Percentiles rank a stretch among this genome's conserved stretches.
Evolutionary conservation across 1,284 basidiomycete genomes (phyloP).

Genomic region (Farysia itapuensis): DNA sequence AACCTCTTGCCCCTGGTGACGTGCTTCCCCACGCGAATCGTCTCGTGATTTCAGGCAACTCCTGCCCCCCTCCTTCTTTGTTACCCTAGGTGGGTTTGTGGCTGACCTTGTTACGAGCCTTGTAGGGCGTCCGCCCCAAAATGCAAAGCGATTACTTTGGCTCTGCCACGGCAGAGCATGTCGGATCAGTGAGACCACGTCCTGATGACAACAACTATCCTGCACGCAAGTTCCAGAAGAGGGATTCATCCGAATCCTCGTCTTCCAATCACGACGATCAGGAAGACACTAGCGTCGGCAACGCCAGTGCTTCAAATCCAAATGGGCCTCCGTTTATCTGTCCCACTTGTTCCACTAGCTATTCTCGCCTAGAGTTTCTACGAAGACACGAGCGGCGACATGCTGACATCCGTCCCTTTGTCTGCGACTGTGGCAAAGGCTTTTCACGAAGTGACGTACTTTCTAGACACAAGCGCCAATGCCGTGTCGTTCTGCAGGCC

Average conservation of each 20-base stretch:
- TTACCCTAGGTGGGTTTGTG: too few species aligned
- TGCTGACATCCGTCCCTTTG: neutral
- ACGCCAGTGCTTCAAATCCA: slow-evolving; percentile 18
- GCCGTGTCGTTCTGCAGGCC: slow-evolving; percentile 42
- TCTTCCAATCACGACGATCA: slow-evolving; percentile 17
- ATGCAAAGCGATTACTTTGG: slow-evolving; percentile 31
- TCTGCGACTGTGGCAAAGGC: slow-evolving; percentile 54
- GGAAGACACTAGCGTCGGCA: slow-evolving; percentile 10
- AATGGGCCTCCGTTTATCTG: slow-evolving; percentile 56
- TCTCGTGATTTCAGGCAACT: too few species aligned
- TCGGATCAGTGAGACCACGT: slow-evolving; percentile 10
- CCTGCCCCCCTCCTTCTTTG: too few species aligned
- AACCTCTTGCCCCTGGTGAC: too few species aligned
- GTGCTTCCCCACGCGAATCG: too few species aligned
- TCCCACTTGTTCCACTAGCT: slow-evolving; percentile 56
- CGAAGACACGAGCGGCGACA: slow-evolving; percentile 56
- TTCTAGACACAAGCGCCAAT: slow-evolving; percentile 56
- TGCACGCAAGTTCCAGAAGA: slow-evolving; percentile 29
- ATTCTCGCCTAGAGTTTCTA: slow-evolving; percentile 57
- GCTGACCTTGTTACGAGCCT: neutral
- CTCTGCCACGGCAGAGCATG: slow-evolving; percentile 21
- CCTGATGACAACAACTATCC: slow-evolving; percentile 16
- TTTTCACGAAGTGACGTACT: slow-evolving; percentile 54
- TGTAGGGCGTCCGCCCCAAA: neutral
- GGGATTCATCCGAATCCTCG: slow-evolving; percentile 18